Evolutionary conservation across 225 moss, liverwort and hornwort genomes (phyloP).

Genomic region (Asterella californica): DNA sequence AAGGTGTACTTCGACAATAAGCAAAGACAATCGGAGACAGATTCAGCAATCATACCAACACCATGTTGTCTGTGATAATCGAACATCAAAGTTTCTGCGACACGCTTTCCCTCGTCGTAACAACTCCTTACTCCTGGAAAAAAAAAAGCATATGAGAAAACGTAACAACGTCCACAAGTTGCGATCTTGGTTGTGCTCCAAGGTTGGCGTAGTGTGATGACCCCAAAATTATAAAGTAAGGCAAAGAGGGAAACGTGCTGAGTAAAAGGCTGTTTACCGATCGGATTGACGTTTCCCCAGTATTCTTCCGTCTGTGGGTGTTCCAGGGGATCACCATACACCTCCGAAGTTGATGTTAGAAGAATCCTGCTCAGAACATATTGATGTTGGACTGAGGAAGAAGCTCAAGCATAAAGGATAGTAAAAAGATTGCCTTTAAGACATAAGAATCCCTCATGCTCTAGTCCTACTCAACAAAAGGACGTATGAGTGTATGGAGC

Average conservation of each 20-base stretch:
- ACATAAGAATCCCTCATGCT: background rate
- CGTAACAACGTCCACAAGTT: background rate
- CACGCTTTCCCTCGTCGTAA: constrained; percentile 96
- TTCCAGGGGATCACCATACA: constrained; percentile 89
- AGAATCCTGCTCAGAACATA: constrained; percentile 56
- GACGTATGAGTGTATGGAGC: background rate
- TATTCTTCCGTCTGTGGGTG: constrained; percentile 95
- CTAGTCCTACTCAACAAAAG: background rate
- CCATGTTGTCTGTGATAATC: constrained; percentile 99
- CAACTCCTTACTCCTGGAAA: constrained; percentile 80
- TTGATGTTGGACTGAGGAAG: background rate
- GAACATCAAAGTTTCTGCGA: constrained; percentile 97
- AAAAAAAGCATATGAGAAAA: background rate
- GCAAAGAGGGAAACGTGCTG: background rate
- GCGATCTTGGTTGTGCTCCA: background rate
- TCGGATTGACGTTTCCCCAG: constrained; percentile 98
- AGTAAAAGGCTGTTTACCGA: constrained; percentile 34
- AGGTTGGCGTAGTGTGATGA: too few relatives aligned
- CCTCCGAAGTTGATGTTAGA: constrained; percentile 90
- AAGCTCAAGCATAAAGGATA: background rate
- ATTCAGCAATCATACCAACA: constrained; percentile 44
- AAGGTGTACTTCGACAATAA: background rate
- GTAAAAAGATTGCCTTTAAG: background rate
- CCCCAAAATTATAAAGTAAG: too few relatives aligned
- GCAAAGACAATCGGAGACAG: background rate